These are phyloP conservation scores for Colletotrichum nymphaeae DNA, from an alignment of 2,329 filamentous ascomycete species.

Conservation along the genomic window DNA sequence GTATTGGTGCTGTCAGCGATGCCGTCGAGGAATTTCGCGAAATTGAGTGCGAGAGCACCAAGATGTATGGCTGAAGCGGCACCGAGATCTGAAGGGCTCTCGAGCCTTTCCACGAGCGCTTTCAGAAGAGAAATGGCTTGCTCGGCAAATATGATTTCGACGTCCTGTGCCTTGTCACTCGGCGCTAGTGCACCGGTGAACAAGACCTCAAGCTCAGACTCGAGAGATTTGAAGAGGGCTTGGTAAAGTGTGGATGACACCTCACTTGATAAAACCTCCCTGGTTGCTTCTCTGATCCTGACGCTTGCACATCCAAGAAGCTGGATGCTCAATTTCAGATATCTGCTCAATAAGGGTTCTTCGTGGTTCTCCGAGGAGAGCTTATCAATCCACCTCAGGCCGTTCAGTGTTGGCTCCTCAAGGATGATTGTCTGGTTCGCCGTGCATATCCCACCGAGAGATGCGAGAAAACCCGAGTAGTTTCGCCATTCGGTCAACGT, in stretches of 20 bases:
- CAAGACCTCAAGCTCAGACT: constrained; percentile 71
- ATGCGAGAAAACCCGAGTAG: constrained; percentile 75
- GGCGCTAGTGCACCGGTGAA: constrained; percentile 67
- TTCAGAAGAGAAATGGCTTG: constrained; percentile 74
- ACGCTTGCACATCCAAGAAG: constrained; percentile 73
- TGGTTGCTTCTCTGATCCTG: constrained; percentile 73
- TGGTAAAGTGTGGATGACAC: constrained; percentile 71
- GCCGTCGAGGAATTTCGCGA: constrained; percentile 74
- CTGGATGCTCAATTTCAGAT: constrained; percentile 72
- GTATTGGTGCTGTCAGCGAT: constrained; percentile 66
- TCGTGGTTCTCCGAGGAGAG: constrained; percentile 69
- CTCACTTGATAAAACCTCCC: constrained; percentile 74
- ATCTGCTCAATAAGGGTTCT: constrained; percentile 69
- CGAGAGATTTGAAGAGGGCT: constrained; percentile 72
- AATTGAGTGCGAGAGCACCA: constrained; percentile 71
- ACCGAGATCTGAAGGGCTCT: constrained; percentile 71
- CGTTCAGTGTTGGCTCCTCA: constrained; percentile 68
- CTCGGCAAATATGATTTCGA: constrained; percentile 74
- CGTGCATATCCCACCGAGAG: constrained; percentile 73
- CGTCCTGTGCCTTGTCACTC: constrained; percentile 65
- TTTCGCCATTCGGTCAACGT: constrained; percentile 75
- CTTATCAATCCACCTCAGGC: constrained; percentile 74
- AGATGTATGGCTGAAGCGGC: constrained; percentile 73
- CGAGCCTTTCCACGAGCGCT: constrained; percentile 72
- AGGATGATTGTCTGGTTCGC: constrained; percentile 66